phyloP scores from a whole-genome alignment of 495 filamentous ascomycete species.

The Extremus antarcticus region DNA sequence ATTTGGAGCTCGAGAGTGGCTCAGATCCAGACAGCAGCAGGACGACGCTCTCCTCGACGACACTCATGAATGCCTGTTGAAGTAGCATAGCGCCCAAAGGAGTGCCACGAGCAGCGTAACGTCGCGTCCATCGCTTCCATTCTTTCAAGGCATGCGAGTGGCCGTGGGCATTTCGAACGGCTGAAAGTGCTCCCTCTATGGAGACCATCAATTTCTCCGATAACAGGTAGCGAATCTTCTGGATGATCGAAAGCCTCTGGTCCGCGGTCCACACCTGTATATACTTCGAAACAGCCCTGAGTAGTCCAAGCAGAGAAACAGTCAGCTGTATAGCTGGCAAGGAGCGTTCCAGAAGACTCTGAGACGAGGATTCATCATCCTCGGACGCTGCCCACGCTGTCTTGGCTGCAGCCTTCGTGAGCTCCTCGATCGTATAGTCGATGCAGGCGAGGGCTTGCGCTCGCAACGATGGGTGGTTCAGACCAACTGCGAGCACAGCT shows the following conservation, averaged over 20 bases:
- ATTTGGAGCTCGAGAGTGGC: conserved; percentile 46
- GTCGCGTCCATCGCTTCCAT: conserved; percentile 74
- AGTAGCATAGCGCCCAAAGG: conserved; percentile 89
- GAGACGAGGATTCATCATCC: conserved; percentile 32
- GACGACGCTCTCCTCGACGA: conserved; percentile 69
- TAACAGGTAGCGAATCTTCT: conserved; percentile 56
- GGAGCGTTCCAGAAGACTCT: conserved; percentile 48
- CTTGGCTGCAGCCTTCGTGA: conserved; percentile 32
- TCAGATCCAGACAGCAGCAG: conserved; percentile 52
- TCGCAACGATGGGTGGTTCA: conserved; percentile 54
- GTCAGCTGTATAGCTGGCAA: conserved; percentile 56
- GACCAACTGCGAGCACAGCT: conserved; percentile 68
- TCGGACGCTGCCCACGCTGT: conserved; percentile 29
- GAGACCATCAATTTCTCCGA: conserved; percentile 73
- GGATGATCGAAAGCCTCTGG: conserved; percentile 60
- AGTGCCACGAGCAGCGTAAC: conserved; percentile 65
- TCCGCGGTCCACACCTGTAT: conserved; percentile 65
- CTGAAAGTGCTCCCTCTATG: conserved; percentile 77
- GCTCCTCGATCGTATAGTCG: conserved; percentile 48
- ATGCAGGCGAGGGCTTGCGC: conserved; percentile 49
- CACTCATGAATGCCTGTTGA: conserved; percentile 72
- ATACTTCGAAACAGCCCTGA: conserved; percentile 66
- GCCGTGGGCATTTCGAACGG: conserved; percentile 54
- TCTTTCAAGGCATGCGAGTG: conserved; percentile 45
- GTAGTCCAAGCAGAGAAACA: conserved; percentile 75